Evolutionary conservation across 371 early-diverging fungal genomes (phyloP).

Genomic region (Mycotypha africana): DNA sequence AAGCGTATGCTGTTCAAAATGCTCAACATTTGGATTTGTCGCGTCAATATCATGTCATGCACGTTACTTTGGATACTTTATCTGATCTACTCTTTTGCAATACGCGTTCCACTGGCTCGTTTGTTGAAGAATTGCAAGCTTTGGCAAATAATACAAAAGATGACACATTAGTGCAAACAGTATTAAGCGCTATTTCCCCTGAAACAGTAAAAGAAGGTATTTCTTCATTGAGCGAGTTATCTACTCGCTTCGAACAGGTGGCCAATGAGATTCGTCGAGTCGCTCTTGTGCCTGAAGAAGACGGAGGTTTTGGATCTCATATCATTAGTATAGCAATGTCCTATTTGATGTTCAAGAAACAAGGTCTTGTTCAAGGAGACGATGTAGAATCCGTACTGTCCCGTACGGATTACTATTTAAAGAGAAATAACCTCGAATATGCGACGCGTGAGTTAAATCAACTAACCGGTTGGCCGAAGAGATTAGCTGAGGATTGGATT

Average conservation of each 20-base stretch:
- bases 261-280: conserved; percentile 64
- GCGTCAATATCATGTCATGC: conserved; percentile 43
- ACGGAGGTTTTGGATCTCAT: conserved; percentile 79
- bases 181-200: conserved; percentile 53
- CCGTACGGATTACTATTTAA: conserved; percentile 67
- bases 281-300: conserved; percentile 78
- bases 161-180: conserved; percentile 50
- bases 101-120: conserved; percentile 34
- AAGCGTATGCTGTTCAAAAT: conserved; percentile 51
- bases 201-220: conserved; percentile 54
- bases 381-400: conserved; percentile 83
- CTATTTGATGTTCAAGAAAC: conserved; percentile 69
- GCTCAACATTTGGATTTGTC: conserved; percentile 47
- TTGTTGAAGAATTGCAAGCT: conserved; percentile 62
- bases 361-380: conserved; percentile 78
- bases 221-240: conserved; percentile 61
- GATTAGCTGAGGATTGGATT: conserved; percentile 84
- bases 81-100: conserved; percentile 31
- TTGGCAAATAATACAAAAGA: conserved; percentile 54
- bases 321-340: conserved; percentile 65
- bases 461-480: conserved; percentile 84
- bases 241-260: conserved; percentile 61
- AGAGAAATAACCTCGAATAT: conserved; percentile 69
- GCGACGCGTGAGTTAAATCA: conserved; percentile 89
- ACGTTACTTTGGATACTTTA: conserved; percentile 43